Conservation (phyloP, 2,329 filamentous ascomycete species). For the Neoscytalidium dimidiatum region DNA sequence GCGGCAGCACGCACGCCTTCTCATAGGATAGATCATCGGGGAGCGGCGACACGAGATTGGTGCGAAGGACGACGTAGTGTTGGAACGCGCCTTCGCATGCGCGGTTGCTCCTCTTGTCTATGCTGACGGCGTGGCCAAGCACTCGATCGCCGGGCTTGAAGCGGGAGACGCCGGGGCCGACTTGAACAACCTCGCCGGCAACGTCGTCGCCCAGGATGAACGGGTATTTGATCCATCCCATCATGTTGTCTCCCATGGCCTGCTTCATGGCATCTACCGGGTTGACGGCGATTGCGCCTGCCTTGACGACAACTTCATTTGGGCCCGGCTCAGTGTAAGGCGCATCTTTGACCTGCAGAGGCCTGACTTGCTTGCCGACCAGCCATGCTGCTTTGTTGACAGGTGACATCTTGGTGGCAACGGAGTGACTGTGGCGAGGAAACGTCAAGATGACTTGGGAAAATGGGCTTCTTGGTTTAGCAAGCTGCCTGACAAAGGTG, state of each 20-base stretch:
- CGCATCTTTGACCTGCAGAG: slow-evolving; percentile 20
- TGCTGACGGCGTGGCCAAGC: background rate
- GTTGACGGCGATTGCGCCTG: background rate
- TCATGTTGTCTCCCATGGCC: background rate
- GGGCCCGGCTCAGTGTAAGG: slow-evolving; percentile 23
- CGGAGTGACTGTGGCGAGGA: background rate
- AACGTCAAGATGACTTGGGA: background rate
- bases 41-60: background rate
- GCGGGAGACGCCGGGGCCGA: background rate
- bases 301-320: background rate
- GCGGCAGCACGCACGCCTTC: background rate
- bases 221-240: background rate
- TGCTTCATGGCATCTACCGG: background rate
- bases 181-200: background rate
- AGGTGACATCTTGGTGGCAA: background rate
- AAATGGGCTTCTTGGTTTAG: no score
- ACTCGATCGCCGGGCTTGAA: background rate
- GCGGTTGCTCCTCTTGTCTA: background rate
- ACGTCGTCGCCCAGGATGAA: slow-evolving; percentile 1
- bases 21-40: background rate
- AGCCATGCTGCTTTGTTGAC: background rate
- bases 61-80: background rate
- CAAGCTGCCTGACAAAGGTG: no score
- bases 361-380: background rate
- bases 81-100: background rate